Conservation (phyloP, 192 early-diverging fungal genomes). For the Radiomyces spectabilis region DNA sequence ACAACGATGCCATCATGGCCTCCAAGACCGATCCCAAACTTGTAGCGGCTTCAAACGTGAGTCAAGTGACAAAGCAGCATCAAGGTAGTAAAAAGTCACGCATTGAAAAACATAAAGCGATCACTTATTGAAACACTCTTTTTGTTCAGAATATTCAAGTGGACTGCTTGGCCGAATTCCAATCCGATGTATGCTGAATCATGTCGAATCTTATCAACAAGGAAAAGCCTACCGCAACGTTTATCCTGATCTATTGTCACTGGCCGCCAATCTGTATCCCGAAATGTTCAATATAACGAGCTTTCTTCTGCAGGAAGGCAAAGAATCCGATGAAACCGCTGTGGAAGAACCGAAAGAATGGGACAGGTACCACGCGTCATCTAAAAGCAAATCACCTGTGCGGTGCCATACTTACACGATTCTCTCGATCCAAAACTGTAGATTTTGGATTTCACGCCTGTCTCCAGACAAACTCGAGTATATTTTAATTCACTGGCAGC, state of each 20-base stretch:
- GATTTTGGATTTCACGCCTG: neutral
- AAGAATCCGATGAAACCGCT: neutral
- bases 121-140: too few species aligned
- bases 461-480: neutral
- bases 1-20: conserved; percentile 17
- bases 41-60: neutral
- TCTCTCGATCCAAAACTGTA: neutral
- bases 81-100: neutral
- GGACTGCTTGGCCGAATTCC: conserved; percentile 17
- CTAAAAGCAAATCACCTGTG: too few species aligned
- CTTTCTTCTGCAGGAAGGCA: conserved; percentile 20
- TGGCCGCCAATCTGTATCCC: conserved; percentile 26
- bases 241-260: conserved; percentile 29
- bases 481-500: conserved; percentile 1
- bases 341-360: neutral
- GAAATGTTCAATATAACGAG: conserved; percentile 30
- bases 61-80: neutral
- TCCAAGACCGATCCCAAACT: conserved; percentile 10
- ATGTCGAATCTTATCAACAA: conserved; percentile 14
- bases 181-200: conserved; percentile 19
- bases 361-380: neutral
- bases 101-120: neutral
- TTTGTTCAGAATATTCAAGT: conserved; percentile 19
- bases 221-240: conserved; percentile 19
- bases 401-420: neutral